Evolutionary conservation across 2,329 filamentous ascomycete genomes (phyloP).

Genomic region (Epichloe festucae): DNA sequence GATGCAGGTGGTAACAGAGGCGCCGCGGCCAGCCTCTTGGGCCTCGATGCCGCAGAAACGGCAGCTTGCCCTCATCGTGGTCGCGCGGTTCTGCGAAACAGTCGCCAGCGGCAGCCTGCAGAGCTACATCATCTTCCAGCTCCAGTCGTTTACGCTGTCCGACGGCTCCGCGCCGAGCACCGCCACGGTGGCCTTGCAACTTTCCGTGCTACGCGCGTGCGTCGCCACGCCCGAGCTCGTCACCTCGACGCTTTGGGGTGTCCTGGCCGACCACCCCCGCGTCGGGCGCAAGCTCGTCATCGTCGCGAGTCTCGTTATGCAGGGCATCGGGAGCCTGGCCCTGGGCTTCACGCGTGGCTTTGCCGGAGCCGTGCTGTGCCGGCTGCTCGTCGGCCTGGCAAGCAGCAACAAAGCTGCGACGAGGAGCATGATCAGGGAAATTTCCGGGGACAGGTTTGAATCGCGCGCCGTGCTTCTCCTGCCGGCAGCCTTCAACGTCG

Average conservation of each 20-base stretch:
- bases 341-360: background rate
- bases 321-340: background rate
- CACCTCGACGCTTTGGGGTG: background rate
- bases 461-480: conserved; percentile 54
- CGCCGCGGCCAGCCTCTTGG: background rate
- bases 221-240: background rate
- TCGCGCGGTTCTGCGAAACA: background rate
- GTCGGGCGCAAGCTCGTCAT: background rate
- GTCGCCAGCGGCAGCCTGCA: background rate
- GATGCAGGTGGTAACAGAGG: too few species aligned
- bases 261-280: background rate
- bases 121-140: background rate
- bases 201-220: background rate
- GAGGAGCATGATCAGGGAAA: too few species aligned
- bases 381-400: background rate
- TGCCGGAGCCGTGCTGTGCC: background rate
- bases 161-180: background rate
- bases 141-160: background rate
- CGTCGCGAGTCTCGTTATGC: background rate
- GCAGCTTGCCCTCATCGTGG: background rate
- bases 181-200: background rate
- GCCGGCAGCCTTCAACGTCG: conserved; percentile 61
- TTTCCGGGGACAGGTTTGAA: too few species aligned
- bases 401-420: background rate
- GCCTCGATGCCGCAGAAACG: background rate